phyloP scores from a whole-genome alignment of 2,329 filamentous ascomycete species.

The Fusarium ambrosium region DNA sequence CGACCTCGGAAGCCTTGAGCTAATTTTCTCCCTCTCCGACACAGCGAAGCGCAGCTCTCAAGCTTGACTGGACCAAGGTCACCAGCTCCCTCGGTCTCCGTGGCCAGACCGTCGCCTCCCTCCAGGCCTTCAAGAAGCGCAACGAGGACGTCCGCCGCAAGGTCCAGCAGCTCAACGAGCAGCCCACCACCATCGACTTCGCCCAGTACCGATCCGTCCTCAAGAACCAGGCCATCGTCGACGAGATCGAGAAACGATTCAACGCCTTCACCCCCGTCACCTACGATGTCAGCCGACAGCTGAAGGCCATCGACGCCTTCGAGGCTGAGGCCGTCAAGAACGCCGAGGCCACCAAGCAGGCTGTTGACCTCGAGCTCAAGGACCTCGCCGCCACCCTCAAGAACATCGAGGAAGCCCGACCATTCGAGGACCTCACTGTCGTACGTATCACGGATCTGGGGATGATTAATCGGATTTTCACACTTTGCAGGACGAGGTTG shows the following conservation, averaged over 20 bases:
- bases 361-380: conserved; percentile 94
- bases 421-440: conserved; percentile 97
- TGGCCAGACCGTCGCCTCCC: conserved; percentile 91
- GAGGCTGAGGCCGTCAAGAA: conserved; percentile 97
- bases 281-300: conserved; percentile 92
- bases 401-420: conserved; percentile 96
- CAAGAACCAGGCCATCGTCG: conserved; percentile 95
- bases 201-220: conserved; percentile 89
- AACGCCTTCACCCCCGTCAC: conserved; percentile 89
- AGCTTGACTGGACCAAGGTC: conserved; percentile 99
- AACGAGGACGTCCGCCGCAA: conserved; percentile 99
- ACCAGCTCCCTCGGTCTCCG: conserved; percentile 94
- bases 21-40: conserved; percentile 64
- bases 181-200: conserved; percentile 92
- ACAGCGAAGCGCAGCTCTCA: conserved; percentile 99
- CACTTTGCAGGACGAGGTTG: conserved; percentile 85
- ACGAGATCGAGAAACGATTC: conserved; percentile 98
- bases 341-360: conserved; percentile 95
- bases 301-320: conserved; percentile 98
- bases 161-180: conserved; percentile 85
- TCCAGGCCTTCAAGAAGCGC: conserved; percentile 99
- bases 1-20: conserved; percentile 58
- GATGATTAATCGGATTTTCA: conserved; percentile 42
- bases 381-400: conserved; percentile 94
- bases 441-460: conserved; percentile 70